phyloP scores from a whole-genome alignment of 257 asterid genomes.

The Solanum dulcamara region DNA sequence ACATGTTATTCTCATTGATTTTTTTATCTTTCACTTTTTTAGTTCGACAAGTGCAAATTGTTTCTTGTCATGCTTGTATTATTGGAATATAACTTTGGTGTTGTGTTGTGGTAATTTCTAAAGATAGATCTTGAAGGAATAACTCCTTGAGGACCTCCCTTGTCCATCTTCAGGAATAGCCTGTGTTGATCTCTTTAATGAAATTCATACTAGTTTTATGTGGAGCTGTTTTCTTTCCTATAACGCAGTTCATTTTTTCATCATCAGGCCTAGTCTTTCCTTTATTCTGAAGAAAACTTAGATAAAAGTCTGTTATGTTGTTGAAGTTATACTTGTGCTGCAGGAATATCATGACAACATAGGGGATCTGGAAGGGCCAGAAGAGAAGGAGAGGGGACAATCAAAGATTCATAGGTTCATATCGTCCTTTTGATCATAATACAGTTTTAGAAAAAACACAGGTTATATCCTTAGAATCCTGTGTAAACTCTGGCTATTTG shows the following conservation, averaged over 20 bases:
- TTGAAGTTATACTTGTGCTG: not conserved
- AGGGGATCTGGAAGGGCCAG: constrained; percentile 96
- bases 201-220: not conserved
- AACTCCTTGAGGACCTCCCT: not conserved
- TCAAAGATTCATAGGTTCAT: constrained; percentile 65
- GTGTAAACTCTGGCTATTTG: not conserved
- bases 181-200: not conserved
- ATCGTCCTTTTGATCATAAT: constrained; percentile 32
- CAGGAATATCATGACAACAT: constrained; percentile 91
- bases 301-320: not conserved
- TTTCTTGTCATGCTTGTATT: not conserved
- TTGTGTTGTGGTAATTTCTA: not conserved
- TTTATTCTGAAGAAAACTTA: not conserved
- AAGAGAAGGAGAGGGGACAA: constrained; percentile 89
- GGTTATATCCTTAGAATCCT: not conserved
- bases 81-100: not conserved
- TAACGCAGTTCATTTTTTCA: not conserved
- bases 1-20: not conserved
- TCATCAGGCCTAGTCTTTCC: not conserved
- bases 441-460: not conserved
- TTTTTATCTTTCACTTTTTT: not conserved
- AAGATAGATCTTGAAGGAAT: not conserved
- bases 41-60: not conserved
- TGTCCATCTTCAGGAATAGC: not conserved
- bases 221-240: not conserved